A percentile compares a stretch with the other conserved stretches of the same genome.
These are phyloP conservation scores for Hibiscus mutabilis DNA, from an alignment of 345 rosid genomes.

Conservation along the genomic window DNA sequence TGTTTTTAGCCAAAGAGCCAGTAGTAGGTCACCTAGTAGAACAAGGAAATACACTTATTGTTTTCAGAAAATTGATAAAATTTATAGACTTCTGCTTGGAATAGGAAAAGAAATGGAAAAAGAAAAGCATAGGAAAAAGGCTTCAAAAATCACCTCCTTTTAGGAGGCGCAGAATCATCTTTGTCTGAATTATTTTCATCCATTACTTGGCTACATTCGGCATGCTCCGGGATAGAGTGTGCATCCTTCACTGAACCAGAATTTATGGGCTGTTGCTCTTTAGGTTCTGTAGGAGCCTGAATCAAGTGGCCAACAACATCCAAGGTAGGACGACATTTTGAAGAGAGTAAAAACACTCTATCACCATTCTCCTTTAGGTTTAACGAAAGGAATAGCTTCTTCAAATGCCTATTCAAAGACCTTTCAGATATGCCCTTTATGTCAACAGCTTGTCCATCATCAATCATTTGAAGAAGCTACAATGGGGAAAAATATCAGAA, in stretches of 20 bases:
- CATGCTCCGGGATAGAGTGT: conserved; percentile 15
- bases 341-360: conserved; percentile 53
- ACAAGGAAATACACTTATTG: not conserved
- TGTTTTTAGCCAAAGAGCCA: not conserved
- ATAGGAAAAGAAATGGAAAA: not conserved
- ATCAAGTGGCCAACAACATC: conserved; percentile 57
- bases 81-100: not conserved
- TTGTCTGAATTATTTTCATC: conserved; percentile 26
- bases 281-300: conserved; percentile 27
- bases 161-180: conserved; percentile 48
- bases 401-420: conserved; percentile 50
- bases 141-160: conserved; percentile 41
- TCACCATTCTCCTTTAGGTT: conserved; percentile 62
- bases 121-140: not conserved
- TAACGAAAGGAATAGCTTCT: conserved; percentile 60
- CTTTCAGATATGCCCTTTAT: conserved; percentile 71
- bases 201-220: conserved; percentile 18
- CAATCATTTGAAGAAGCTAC: conserved; percentile 83
- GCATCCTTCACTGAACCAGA: conserved; percentile 25
- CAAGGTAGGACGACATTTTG: conserved; percentile 44
- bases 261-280: conserved; percentile 21
- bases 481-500: not conserved
- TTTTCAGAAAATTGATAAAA: not conserved
- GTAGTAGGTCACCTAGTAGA: not conserved
- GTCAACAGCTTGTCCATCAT: conserved; percentile 92